A percentile compares a stretch with the other conserved stretches of the same genome.
Conservation (phyloP, 2,329 filamentous ascomycete species). For the Fonsecaea erecta region DNA sequence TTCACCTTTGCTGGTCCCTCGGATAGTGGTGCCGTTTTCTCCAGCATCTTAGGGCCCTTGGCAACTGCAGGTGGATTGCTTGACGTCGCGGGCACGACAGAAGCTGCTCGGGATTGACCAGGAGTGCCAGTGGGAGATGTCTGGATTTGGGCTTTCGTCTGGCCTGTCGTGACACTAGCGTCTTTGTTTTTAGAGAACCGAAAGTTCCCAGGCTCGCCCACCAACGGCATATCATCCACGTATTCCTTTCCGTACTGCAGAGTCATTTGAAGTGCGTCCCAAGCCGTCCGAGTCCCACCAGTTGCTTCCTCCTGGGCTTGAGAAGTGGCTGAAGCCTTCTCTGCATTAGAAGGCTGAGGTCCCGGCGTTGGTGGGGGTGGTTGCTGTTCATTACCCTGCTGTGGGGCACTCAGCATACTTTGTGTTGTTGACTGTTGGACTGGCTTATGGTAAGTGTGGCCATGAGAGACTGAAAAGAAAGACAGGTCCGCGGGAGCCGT, state of each 20-base stretch:
- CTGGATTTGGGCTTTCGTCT: slow-evolving; percentile 17
- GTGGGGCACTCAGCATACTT: slow-evolving; percentile 43
- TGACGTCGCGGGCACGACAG: slow-evolving; percentile 15
- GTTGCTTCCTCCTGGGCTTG: slow-evolving; percentile 37
- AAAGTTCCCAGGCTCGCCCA: slow-evolving; percentile 67
- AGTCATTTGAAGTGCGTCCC: slow-evolving; percentile 57
- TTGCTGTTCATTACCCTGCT: slow-evolving; percentile 55
- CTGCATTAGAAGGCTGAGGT: slow-evolving; percentile 25
- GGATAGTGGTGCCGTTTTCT: slow-evolving; percentile 7
- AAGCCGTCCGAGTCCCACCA: slow-evolving; percentile 44
- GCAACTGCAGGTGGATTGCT: neutral
- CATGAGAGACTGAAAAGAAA: slow-evolving; percentile 62
- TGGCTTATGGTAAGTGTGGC: slow-evolving; percentile 63
- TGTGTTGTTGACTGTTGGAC: slow-evolving; percentile 36
- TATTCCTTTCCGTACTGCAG: slow-evolving; percentile 63
- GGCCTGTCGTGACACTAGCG: slow-evolving; percentile 5
- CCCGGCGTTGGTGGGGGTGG: slow-evolving; percentile 55
- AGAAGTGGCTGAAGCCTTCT: slow-evolving; percentile 12
- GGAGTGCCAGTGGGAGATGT: slow-evolving; percentile 14
- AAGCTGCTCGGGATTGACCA: slow-evolving; percentile 27
- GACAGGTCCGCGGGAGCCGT: slow-evolving; percentile 59
- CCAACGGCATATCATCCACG: slow-evolving; percentile 67
- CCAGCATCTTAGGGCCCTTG: slow-evolving; percentile 13
- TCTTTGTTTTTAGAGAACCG: slow-evolving; percentile 55
- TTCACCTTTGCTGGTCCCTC: slow-evolving; percentile 26